These are phyloP conservation scores for Globomyces sp. DNA, from an alignment of 371 early-diverging fungal species.

Conservation along the genomic window DNA sequence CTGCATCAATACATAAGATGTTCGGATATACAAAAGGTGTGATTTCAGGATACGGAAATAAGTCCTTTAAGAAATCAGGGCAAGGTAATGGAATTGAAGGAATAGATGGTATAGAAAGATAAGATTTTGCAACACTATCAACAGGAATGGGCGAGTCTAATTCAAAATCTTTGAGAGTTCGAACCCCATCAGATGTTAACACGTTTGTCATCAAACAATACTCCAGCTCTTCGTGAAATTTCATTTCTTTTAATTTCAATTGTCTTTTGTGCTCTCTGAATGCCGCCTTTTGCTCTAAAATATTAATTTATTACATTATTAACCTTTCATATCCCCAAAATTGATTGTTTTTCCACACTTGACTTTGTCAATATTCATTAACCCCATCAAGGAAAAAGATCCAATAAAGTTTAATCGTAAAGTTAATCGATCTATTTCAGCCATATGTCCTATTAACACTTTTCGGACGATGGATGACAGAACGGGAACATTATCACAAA, in stretches of 20 bases:
- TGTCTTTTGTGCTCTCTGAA: background rate
- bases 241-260: background rate
- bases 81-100: background rate
- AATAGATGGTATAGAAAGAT: background rate
- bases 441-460: constrained; percentile 9
- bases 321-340: constrained; percentile 12
- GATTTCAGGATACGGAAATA: constrained; percentile 8
- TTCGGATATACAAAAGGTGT: constrained; percentile 11
- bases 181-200: background rate
- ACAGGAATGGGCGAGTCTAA: background rate
- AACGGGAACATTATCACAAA: constrained; percentile 7
- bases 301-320: background rate
- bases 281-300: background rate
- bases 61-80: constrained; percentile 10
- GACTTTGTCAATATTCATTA: constrained; percentile 12
- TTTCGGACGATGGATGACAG: constrained; percentile 4
- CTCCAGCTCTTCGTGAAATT: background rate
- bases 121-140: background rate
- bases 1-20: constrained; percentile 9
- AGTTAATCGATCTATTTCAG: constrained; percentile 16
- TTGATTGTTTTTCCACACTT: constrained; percentile 20
- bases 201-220: constrained; percentile 8
- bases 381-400: constrained; percentile 10
- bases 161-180: background rate
- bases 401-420: constrained; percentile 1